A percentile compares a stretch with the other conserved stretches of the same genome.
phyloP scores from a whole-genome alignment of 2,329 filamentous ascomycete species.

The Periglandula ipomoeae region DNA sequence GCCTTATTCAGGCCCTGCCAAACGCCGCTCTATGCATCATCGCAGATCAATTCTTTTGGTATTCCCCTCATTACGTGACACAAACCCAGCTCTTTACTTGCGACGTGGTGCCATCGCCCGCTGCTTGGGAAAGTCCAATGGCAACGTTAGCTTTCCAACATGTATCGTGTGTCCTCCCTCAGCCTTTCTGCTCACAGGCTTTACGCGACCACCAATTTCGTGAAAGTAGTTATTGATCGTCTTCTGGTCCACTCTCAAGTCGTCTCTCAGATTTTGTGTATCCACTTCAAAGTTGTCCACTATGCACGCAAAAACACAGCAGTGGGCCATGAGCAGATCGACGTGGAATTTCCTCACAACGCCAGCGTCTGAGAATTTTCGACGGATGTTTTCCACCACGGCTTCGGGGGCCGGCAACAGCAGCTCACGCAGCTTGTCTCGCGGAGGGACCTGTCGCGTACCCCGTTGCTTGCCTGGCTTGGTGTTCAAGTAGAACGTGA shows the following conservation, averaged over 20 bases:
- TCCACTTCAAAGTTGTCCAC: slow-evolving; percentile 68
- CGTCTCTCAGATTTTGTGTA: slow-evolving; percentile 58
- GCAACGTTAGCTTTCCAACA: slow-evolving; percentile 65
- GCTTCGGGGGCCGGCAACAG: slow-evolving; percentile 49
- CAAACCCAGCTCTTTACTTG: slow-evolving; percentile 3
- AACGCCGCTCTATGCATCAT: slow-evolving; percentile 9
- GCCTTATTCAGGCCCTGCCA: not conserved
- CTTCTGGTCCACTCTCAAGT: slow-evolving; percentile 63
- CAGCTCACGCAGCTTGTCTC: slow-evolving; percentile 50
- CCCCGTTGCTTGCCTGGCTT: slow-evolving; percentile 38
- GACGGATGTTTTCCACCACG: slow-evolving; percentile 57
- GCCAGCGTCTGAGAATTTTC: slow-evolving; percentile 57
- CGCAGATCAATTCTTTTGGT: not conserved
- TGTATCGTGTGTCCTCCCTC: slow-evolving; percentile 40
- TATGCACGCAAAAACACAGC: slow-evolving; percentile 61
- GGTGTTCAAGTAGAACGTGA: slow-evolving; percentile 42
- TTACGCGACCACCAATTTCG: slow-evolving; percentile 65
- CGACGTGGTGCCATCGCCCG: slow-evolving; percentile 25
- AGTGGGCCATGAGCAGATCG: slow-evolving; percentile 65
- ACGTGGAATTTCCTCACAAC: slow-evolving; percentile 62
- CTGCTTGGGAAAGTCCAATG: slow-evolving; percentile 71
- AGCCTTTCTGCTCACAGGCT: slow-evolving; percentile 50
- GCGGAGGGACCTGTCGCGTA: slow-evolving; percentile 43
- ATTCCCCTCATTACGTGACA: not conserved
- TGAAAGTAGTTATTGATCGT: slow-evolving; percentile 62